Evolutionary conservation across 306 rosid genomes (phyloP).

Genomic region (Cucumis cinereus): DNA sequence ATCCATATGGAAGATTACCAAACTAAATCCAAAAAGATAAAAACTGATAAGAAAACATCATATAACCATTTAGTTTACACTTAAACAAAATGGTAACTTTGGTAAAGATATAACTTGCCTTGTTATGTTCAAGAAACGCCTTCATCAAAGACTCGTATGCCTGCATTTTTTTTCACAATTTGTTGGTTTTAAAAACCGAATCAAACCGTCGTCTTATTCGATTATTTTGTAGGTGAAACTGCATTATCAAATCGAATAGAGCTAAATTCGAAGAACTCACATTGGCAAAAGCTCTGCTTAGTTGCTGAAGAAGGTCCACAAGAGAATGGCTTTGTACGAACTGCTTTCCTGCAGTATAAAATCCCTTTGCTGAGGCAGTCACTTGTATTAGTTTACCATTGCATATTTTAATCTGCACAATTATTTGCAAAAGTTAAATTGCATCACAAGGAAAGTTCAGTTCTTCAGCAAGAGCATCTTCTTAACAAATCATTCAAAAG

Average conservation of each 20-base stretch:
- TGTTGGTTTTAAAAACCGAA: background rate
- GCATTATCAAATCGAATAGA: background rate
- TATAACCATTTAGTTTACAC: background rate
- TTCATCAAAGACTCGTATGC: constrained; percentile 74
- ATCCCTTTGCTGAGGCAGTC: constrained; percentile 76
- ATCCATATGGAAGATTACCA: constrained; percentile 94
- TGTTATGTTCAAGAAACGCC: constrained; percentile 76
- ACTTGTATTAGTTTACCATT: constrained; percentile 81
- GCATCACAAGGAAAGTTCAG: background rate
- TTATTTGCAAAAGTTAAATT: background rate
- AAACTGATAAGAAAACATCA: constrained; percentile 7
- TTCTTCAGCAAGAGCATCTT: background rate
- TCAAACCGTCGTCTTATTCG: background rate
- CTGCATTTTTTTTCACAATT: constrained; percentile 29
- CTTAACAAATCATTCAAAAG: background rate
- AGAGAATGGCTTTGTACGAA: constrained; percentile 57
- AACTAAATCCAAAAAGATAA: constrained; percentile 29
- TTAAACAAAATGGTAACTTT: background rate
- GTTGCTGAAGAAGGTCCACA: constrained; percentile 91
- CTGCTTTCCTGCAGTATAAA: constrained; percentile 63
- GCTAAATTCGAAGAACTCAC: constrained; percentile 23
- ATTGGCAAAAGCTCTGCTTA: constrained; percentile 81
- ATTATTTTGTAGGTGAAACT: background rate
- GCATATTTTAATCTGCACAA: constrained; percentile 72
- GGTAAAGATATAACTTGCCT: constrained; percentile 29